A percentile compares a stretch with the other conserved stretches of the same genome.
phyloP scores from a whole-genome alignment of 2,329 filamentous ascomycete genomes.

The Penicillium polonicum region DNA sequence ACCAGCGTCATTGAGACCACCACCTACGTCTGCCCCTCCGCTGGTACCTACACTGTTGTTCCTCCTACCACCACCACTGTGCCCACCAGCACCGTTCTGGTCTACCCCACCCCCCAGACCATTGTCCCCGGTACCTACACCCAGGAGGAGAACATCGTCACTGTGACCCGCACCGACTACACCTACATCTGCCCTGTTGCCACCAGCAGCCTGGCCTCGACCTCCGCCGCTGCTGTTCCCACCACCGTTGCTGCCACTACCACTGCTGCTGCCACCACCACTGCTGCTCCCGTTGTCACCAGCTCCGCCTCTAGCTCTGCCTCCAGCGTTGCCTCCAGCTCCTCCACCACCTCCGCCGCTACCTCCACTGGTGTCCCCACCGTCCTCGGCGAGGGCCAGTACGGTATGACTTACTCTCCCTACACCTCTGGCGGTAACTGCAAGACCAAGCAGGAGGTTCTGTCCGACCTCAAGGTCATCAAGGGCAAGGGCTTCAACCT shows the following conservation, averaged over 20 bases:
- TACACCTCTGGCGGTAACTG: constrained; percentile 61
- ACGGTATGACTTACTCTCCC: constrained; percentile 78
- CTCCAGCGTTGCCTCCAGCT: constrained; percentile 10
- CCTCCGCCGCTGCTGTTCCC: constrained; percentile 26
- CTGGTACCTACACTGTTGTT: constrained; percentile 74
- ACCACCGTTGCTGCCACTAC: constrained; percentile 25
- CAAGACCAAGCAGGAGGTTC: constrained; percentile 62
- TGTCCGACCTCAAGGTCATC: constrained; percentile 61
- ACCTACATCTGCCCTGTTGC: constrained; percentile 71
- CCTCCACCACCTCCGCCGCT: constrained; percentile 22
- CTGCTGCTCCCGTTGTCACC: no score
- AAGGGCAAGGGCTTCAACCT: constrained; percentile 65
- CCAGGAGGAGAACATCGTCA: constrained; percentile 64
- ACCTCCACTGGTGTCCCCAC: constrained; percentile 10
- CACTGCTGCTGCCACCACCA: constrained; percentile 19
- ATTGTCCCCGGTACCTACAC: constrained; percentile 72
- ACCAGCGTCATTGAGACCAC: constrained; percentile 69
- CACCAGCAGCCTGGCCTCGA: constrained; percentile 37
- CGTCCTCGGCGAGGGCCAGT: constrained; percentile 50
- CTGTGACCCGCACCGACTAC: constrained; percentile 65
- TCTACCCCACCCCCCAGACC: constrained; percentile 65
- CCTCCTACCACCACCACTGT: constrained; percentile 62
- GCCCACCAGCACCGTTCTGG: constrained; percentile 51
- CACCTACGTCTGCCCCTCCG: constrained; percentile 69
- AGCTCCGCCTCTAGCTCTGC: constrained; percentile 16